Conservation (phyloP, 1,284 basidiomycete species). For the Rhodotorula sp. region DNA sequence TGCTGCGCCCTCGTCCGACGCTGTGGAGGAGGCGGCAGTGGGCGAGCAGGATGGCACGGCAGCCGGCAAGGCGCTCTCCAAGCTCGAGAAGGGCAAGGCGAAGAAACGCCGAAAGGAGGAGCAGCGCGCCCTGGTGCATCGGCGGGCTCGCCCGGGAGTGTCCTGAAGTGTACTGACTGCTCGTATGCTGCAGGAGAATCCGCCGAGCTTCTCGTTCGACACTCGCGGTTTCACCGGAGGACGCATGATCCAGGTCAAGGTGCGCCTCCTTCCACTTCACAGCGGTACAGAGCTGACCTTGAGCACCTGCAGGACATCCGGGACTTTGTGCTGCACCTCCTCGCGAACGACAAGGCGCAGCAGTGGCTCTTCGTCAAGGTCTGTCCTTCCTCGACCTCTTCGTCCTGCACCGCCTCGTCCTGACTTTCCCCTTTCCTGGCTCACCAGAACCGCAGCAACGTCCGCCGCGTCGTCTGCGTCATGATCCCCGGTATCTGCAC, state of each 20-base stretch:
- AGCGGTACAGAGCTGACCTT: not conserved
- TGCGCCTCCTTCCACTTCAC: conserved; percentile 11
- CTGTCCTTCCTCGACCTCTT: conserved; percentile 37
- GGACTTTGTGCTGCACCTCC: conserved; percentile 75
- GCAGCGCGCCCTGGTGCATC: conserved; percentile 33
- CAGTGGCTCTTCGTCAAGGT: conserved; percentile 83
- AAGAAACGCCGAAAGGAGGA: conserved; percentile 43
- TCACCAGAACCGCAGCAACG: conserved; percentile 65
- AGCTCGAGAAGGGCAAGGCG: conserved; percentile 40
- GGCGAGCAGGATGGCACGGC: not conserved
- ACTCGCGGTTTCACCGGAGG: conserved; percentile 45
- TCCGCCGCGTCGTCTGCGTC: conserved; percentile 74
- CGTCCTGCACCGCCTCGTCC: not conserved
- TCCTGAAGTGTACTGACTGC: too few relatives aligned
- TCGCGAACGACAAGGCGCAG: conserved; percentile 76
- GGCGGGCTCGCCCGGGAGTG: not conserved
- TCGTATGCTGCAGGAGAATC: conserved; percentile 18
- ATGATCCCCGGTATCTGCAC: conserved; percentile 78
- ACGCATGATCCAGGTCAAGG: conserved; percentile 43
- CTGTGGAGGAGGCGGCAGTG: not conserved
- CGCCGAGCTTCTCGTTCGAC: conserved; percentile 47
- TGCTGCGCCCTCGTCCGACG: not conserved
- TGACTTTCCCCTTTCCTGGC: not conserved
- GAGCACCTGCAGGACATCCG: conserved; percentile 38
- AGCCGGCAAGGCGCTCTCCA: conserved; percentile 12